These are phyloP conservation scores for Neckera pumila DNA, from an alignment of 225 moss, liverwort and hornwort species.

Conservation along the genomic window DNA sequence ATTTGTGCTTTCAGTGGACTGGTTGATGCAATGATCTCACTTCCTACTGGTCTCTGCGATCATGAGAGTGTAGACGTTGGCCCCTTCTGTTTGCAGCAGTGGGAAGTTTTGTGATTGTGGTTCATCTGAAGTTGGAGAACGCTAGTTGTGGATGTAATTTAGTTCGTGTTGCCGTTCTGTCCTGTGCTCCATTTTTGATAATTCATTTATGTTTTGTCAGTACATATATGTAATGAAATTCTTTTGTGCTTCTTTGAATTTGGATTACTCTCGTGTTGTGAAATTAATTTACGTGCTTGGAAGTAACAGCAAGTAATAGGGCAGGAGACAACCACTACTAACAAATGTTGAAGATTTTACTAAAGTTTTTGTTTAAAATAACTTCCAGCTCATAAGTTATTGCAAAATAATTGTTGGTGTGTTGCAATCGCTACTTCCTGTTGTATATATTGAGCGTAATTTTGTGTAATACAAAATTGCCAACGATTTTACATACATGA, in stretches of 20 bases:
- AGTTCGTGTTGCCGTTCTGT: not conserved
- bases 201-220: not conserved
- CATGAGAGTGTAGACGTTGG: not conserved
- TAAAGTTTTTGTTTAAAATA: too few relatives aligned
- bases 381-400: too few relatives aligned
- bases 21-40: too few relatives aligned
- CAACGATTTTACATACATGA: not conserved
- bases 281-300: too few relatives aligned
- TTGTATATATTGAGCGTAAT: not conserved
- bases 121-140: not conserved
- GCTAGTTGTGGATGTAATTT: not conserved
- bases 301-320: not conserved
- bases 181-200: not conserved
- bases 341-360: not conserved
- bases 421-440: not conserved
- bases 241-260: not conserved
- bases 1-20: not conserved
- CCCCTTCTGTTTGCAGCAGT: not conserved
- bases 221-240: not conserved
- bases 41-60: not conserved
- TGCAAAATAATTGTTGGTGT: too few relatives aligned
- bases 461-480: not conserved
- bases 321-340: not conserved
- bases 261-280: too few relatives aligned
- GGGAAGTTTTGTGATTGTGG: not conserved